Conservation (phyloP, 2,329 filamentous ascomycete species). For the Sphaerulina musiva region DNA sequence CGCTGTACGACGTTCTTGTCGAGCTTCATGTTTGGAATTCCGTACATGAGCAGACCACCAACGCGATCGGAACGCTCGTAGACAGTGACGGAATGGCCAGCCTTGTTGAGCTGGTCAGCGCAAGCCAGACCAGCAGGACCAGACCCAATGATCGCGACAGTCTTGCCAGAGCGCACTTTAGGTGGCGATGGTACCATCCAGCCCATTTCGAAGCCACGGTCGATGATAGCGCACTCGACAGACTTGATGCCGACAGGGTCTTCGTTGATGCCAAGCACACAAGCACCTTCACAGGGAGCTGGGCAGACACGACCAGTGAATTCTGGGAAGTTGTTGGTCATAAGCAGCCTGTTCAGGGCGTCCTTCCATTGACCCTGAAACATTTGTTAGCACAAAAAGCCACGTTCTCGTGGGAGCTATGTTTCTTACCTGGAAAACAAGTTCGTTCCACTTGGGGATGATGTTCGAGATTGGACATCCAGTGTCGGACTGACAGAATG, state of each 20-base stretch:
- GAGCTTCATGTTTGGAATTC: too few relatives aligned
- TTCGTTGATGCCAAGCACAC: conserved; percentile 92
- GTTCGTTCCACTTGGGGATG: conserved; percentile 92
- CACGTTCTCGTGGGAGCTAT: too few relatives aligned
- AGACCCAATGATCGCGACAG: too few relatives aligned
- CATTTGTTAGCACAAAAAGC: too few relatives aligned
- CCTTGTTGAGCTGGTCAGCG: too few relatives aligned
- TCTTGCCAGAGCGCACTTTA: too few relatives aligned
- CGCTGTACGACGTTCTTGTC: too few relatives aligned
- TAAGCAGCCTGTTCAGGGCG: conserved; percentile 80
- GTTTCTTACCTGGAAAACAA: conserved; percentile 48
- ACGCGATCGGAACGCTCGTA: too few relatives aligned
- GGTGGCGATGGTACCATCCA: conserved; percentile 64
- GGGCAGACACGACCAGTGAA: conserved; percentile 96
- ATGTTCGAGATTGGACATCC: conserved; percentile 96
- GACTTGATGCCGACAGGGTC: conserved; percentile 98
- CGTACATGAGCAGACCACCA: too few relatives aligned
- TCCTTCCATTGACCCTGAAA: conserved; percentile 71
- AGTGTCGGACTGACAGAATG: conserved; percentile 94
- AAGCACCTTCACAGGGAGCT: conserved; percentile 92
- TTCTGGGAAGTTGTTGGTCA: conserved; percentile 98
- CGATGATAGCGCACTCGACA: conserved; percentile 95
- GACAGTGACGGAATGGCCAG: too few relatives aligned
- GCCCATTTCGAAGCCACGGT: conserved; percentile 94
- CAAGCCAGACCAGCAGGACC: too few relatives aligned